These are phyloP conservation scores for Heritiera fomes DNA, from an alignment of 345 rosid genomes.

Conservation along the genomic window DNA sequence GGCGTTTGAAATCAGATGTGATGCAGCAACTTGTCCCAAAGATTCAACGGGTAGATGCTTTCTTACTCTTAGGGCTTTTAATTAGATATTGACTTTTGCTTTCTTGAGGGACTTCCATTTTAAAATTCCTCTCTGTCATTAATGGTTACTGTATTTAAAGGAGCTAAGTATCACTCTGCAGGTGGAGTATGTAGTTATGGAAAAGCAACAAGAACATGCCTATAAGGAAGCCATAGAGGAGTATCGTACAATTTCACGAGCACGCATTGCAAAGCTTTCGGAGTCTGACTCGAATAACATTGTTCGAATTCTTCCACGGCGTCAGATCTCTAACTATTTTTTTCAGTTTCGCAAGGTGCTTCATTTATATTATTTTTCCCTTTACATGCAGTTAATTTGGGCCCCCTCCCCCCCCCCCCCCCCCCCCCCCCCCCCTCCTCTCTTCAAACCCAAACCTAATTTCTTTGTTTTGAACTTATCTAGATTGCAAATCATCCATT, in stretches of 20 bases:
- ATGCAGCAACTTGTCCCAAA: too few species aligned
- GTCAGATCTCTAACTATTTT: slow-evolving; percentile 92
- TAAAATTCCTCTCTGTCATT: background rate
- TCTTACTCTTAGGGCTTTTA: too few species aligned
- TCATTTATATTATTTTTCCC: background rate
- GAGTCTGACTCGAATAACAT: slow-evolving; percentile 44
- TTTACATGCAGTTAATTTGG: background rate
- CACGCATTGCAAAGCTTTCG: slow-evolving; percentile 62
- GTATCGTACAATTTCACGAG: slow-evolving; percentile 75
- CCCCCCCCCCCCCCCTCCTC: background rate
- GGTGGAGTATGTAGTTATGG: slow-evolving; percentile 92
- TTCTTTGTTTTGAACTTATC: slow-evolving; percentile 9
- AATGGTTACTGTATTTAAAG: slow-evolving; percentile 1
- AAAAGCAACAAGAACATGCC: slow-evolving; percentile 69
- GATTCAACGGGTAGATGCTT: too few species aligned
- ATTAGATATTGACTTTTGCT: too few species aligned
- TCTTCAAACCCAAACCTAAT: background rate
- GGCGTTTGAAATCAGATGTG: too few species aligned
- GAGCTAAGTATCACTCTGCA: slow-evolving; percentile 33
- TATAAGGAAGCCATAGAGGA: slow-evolving; percentile 92
- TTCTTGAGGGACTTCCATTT: background rate
- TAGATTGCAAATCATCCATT: slow-evolving; percentile 99
- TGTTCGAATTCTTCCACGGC: slow-evolving; percentile 64
- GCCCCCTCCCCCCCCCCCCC: too few species aligned
- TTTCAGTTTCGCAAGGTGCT: slow-evolving; percentile 91